phyloP scores from a whole-genome alignment of 306 rosid species.

The Styphnolobium japonicum region DNA sequence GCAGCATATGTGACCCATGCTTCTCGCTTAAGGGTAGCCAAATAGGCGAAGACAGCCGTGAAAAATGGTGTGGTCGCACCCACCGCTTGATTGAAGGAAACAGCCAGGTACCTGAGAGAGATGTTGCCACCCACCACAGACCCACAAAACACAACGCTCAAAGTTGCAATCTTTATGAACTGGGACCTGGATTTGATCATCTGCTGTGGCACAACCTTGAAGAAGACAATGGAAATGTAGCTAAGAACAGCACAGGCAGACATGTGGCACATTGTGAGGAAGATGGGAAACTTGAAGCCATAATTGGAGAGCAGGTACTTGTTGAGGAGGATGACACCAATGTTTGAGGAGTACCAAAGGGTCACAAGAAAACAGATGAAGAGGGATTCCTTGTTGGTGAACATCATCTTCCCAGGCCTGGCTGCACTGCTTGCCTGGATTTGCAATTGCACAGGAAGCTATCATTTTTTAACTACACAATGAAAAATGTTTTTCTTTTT shows the following conservation, averaged over 20 bases:
- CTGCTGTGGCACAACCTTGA: slow-evolving; percentile 86
- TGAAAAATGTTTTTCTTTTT: background rate
- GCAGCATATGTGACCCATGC: slow-evolving; percentile 96
- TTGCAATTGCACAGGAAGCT: slow-evolving; percentile 29
- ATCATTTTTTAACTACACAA: slow-evolving; percentile 27
- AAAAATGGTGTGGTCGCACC: slow-evolving; percentile 98
- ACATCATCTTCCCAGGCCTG: slow-evolving; percentile 37
- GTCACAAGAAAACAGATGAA: slow-evolving; percentile 65
- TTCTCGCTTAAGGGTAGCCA: slow-evolving; percentile 85
- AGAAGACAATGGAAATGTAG: slow-evolving; percentile 75
- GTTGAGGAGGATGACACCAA: slow-evolving; percentile 92
- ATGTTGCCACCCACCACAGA: slow-evolving; percentile 95
- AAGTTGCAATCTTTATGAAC: slow-evolving; percentile 77
- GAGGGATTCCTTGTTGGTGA: slow-evolving; percentile 43
- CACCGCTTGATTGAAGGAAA: slow-evolving; percentile 93
- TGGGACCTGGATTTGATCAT: slow-evolving; percentile 79
- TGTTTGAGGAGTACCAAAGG: slow-evolving; percentile 88
- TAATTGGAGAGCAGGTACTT: slow-evolving; percentile 82
- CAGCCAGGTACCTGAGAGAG: slow-evolving; percentile 87
- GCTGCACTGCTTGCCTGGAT: slow-evolving; percentile 31
- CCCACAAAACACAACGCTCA: slow-evolving; percentile 83
- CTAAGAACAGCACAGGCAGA: slow-evolving; percentile 91
- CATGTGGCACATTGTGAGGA: slow-evolving; percentile 99
- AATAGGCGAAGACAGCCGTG: slow-evolving; percentile 87
- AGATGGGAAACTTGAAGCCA: slow-evolving; percentile 92